Base-by-base conservation (phyloP, 106 monocot genomes). In the Allium sativum region DNA sequence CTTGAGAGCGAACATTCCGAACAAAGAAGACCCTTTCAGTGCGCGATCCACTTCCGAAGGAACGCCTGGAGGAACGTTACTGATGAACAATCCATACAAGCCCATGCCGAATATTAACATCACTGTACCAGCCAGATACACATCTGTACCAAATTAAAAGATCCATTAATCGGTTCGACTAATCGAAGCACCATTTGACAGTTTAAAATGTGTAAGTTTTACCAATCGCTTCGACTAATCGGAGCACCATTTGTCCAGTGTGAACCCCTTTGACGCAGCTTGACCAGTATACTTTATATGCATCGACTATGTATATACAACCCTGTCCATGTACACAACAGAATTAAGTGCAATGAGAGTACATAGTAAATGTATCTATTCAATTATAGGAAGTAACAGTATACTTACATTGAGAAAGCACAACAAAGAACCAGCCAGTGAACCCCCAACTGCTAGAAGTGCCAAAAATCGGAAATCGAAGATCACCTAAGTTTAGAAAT, bases 391-490 rank as follows among this genome's bases (percentile, higher is more conserved):
- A 15, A 21, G 10, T 4, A 12, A 4, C 1, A 53, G 3, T 46
- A 68, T 21, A 57, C 68, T 12, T 84, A 96, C 96, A 70, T 96
- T 96, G 40, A 96, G 59, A 68, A 96, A 96, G 77, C 95, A 96
- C 51, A 96, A 22, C 52, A 96, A 65, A 5, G 95, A 96, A 52
- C 95, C 95, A 22, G 90, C 95, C 11, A 96, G 82, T 48, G 95
- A 96, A 55, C 95, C 95, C 50, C 79, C 95, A 71, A 96, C 84
- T 42, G 95, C 95, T 19, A 96, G 67, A 66, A 96, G 75, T 8
- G 95, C 95, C 73, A 96, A 77, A 77, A 96, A 96, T 18, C 95
- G 90, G 52, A 96, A 96, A 62, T 96, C 95, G 72, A 96, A 96
- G 22, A 96, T 96, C 40, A 90, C 71, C 95, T 96, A 78, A 57